Conservation (phyloP, 2,329 filamentous ascomycete genomes). For the Cercospora berteroae region DNA sequence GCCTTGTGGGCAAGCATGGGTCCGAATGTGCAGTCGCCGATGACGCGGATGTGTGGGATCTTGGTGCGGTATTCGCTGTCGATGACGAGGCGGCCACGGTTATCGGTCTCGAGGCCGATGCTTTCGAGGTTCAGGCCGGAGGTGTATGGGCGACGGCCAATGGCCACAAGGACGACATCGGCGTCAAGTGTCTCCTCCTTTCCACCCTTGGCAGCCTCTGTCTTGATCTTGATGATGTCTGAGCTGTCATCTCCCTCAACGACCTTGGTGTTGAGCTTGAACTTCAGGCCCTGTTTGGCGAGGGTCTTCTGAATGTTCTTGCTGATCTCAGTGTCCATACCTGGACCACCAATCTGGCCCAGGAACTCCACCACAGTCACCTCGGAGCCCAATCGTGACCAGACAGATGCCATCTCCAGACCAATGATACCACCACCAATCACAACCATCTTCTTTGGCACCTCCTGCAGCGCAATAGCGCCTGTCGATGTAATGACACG, state of each 20-base stretch:
- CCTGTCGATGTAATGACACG: conserved; percentile 95
- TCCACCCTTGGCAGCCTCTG: conserved; percentile 93
- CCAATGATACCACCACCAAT: conserved; percentile 99
- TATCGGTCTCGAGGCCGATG: conserved; percentile 85
- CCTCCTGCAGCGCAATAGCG: conserved; percentile 81
- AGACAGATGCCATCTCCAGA: conserved; percentile 96
- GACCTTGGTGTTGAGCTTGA: conserved; percentile 98
- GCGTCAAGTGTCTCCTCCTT: conserved; percentile 90
- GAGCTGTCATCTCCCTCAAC: conserved; percentile 76
- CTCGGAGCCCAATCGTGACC: conserved; percentile 88
- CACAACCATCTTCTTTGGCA: conserved; percentile 94
- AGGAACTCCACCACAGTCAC: conserved; percentile 98
- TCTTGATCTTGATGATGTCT: conserved; percentile 73
- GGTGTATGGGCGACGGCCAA: conserved; percentile 94
- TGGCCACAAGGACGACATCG: conserved; percentile 93
- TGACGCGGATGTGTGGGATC: conserved; percentile 91
- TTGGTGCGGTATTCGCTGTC: conserved; percentile 99
- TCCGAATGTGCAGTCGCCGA: conserved; percentile 94
- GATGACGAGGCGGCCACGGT: conserved; percentile 91
- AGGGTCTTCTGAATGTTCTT: conserved; percentile 91
- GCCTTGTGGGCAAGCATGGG: conserved; percentile 98
- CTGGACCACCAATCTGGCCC: conserved; percentile 91
- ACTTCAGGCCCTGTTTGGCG: conserved; percentile 94
- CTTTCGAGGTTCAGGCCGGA: conserved; percentile 88
- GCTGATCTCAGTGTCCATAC: conserved; percentile 92